Evolutionary conservation across 2,329 filamentous ascomycete genomes (phyloP), one percentile per base, ranked within the genome.

Genomic region (Eurotiales sp.): DNA sequence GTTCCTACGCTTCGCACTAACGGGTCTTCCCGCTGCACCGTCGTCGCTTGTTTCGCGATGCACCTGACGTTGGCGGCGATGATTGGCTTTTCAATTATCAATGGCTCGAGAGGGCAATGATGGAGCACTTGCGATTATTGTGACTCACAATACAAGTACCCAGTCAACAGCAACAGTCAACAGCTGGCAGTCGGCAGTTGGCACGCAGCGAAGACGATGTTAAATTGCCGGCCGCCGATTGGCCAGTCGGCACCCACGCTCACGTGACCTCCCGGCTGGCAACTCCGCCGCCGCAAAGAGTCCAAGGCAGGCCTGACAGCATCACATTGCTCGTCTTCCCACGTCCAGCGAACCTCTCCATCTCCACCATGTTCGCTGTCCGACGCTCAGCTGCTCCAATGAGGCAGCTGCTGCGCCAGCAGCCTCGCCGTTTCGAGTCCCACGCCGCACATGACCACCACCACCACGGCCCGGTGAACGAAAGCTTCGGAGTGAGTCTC

Each of bases 401-500:
- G 58, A 50, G 52, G 52, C 52, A 43, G 47, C 64, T 72, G 64
- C 68, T 66, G 53, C 65, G 65, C 53, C 71, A 72, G 58, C 71
- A 68, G 55, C 68, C 71, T 48, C 70, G 71, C 54, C 71, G 73
- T 59, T 73, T 68, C 58, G 72, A 64, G 56, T 74, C 72, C 4
- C 66, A 72, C 52, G 62, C 68, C 53, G 68, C 68, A 59, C 65
- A 62, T 50, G 53, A 64, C 58, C 61, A 64, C 57, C 55, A 65
- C 58, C 59, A 63, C 56, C 69, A 72, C 59, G 70, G 69, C 50
- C 71, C 73, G 45, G 72, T 74, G 54, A 74, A 71, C 52, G 73
- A 76, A 61, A 60, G 66, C 59, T 68, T 74, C 57, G 72, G 73
- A 52, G 73, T 76, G 71, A 59, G 73, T 66, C 39, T 25, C 39